Percentiles rank a stretch among this genome's conserved stretches.
Conservation (phyloP, 441 rosid species). For the Isatis lusitanica region DNA sequence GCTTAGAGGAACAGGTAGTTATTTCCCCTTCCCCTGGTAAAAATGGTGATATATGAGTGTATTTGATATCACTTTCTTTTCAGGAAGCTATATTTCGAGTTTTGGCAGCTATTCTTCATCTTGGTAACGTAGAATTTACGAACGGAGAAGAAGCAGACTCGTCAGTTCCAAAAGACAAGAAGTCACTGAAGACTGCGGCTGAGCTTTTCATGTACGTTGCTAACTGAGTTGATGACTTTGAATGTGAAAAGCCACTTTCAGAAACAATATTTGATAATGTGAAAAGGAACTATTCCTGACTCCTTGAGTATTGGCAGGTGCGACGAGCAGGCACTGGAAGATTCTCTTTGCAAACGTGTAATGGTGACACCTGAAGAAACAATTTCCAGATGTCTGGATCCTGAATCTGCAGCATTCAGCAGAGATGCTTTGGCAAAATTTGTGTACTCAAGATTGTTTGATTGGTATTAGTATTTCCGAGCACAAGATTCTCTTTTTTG, state of each 20-base stretch:
- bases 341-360: conserved; percentile 84
- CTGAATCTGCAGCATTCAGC: conserved; percentile 68
- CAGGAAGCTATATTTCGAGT: conserved; percentile 84
- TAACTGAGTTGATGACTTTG: conserved; percentile 8
- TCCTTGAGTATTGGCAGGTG: conserved; percentile 53
- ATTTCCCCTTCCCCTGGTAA: conserved; percentile 13
- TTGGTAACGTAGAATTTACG: conserved; percentile 77
- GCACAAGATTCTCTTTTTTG: conserved; percentile 11
- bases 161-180: conserved; percentile 75
- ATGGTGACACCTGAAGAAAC: conserved; percentile 94
- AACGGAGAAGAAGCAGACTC: conserved; percentile 83
- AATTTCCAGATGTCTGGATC: conserved; percentile 80
- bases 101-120: conserved; percentile 86
- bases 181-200: conserved; percentile 75
- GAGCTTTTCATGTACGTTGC: conserved; percentile 72
- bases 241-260: not conserved
- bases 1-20: conserved; percentile 80
- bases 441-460: conserved; percentile 82
- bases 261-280: not conserved
- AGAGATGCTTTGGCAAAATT: conserved; percentile 88
- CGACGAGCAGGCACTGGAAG: conserved; percentile 71
- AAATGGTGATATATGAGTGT: conserved; percentile 17
- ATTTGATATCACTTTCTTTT: conserved; percentile 30
- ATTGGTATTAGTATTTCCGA: conserved; percentile 52
- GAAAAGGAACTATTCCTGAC: conserved; percentile 22